Evolutionary conservation across 179 eudicot species (phyloP), one percentile per base, ranked within the genome.

Genomic region (Nepenthes alata): DNA sequence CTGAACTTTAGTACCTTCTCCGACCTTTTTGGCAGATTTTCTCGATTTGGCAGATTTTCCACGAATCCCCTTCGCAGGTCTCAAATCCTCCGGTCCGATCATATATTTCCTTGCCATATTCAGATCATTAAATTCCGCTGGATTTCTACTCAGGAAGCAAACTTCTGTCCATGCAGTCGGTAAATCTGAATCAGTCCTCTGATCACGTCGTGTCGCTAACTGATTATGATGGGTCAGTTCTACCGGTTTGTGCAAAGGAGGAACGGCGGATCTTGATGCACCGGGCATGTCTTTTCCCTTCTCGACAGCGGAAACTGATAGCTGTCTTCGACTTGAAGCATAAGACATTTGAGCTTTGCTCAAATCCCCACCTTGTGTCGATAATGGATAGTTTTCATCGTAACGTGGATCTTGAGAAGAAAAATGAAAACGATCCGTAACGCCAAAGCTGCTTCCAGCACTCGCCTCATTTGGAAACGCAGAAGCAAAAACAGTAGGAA

Each of bases 401-500:
- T 62, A 72, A 59, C 80, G 58, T 49, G 72, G 76, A 41, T 72
- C 80, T 34, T 39, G 64, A 34, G 65, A 58, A n/a, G 76, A 64
- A 58, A 76, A 58, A 13, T 76, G 67, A 53, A 76, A 63, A 3
- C 57, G 74, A 15, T 64, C 66, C 15, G 62, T 35, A 44, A 68
- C 64, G n/a, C 70, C 65, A 11, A 64, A 2, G 55, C 45, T 68
- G 15, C 52, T 68, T 35, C 64, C 72, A 45, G 37, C 13, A 39
- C 51, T 38, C 1, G 35, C n/a, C 47, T 71, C 66, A 47, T 34
- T 64, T 15, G 45, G 80, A 35, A 53, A 68, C 1, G 76, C 11
- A 41, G 64, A 48, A 38, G 68, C 11, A 57, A 60, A 55, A 2
- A 44, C 67, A 47, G 63, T 2, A 51, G 75, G 68, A 53, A 62